phyloP scores from a whole-genome alignment of 768 basidiomycete species.

The Wakefieldia striispora region DNA sequence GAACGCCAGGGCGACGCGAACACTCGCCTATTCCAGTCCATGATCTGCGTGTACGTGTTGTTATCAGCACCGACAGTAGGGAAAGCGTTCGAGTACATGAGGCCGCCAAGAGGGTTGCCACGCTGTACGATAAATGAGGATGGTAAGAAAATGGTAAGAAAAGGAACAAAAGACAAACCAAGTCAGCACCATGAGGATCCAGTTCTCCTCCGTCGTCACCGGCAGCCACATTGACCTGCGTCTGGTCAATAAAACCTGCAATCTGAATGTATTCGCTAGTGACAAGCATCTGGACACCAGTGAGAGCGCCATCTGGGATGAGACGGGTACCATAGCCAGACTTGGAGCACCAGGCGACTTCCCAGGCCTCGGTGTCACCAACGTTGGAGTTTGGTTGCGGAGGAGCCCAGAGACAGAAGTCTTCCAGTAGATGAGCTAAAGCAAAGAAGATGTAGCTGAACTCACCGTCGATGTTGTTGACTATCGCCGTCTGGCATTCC shows the following conservation, averaged over 20 bases:
- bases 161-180: constrained; percentile 30
- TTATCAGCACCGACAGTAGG: constrained; percentile 40
- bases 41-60: constrained; percentile 48
- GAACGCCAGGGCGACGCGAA: not conserved
- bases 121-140: constrained; percentile 38
- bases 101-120: constrained; percentile 76
- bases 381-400: constrained; percentile 48
- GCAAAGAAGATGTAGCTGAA: not conserved
- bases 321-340: constrained; percentile 64
- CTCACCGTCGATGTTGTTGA: constrained; percentile 51
- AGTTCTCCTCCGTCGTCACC: constrained; percentile 74
- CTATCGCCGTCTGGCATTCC: constrained; percentile 64
- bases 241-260: constrained; percentile 67
- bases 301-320: constrained; percentile 62
- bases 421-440: constrained; percentile 37
- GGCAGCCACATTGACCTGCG: constrained; percentile 45
- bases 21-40: constrained; percentile 64
- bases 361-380: constrained; percentile 62
- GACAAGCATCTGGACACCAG: constrained; percentile 61
- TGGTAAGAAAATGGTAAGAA: constrained; percentile 10
- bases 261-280: constrained; percentile 59
- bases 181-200: constrained; percentile 73
- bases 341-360: constrained; percentile 75
- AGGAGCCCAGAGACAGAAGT: constrained; percentile 72
- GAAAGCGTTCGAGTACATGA: constrained; percentile 62